Evolutionary conservation across 106 monocot genomes (phyloP).

Genomic region (Xerophyta viscosa): DNA sequence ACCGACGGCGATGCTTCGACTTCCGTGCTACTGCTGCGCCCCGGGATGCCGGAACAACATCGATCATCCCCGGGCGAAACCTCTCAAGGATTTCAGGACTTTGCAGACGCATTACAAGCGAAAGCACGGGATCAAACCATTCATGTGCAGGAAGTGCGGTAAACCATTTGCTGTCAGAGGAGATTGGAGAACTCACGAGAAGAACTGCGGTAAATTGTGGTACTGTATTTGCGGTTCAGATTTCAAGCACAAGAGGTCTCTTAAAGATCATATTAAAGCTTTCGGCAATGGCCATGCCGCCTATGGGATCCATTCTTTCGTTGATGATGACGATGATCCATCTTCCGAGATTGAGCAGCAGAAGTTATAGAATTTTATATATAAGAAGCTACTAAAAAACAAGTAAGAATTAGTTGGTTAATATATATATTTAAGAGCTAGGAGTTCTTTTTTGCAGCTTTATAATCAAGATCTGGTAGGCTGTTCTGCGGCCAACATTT

Average conservation of each 20-base stretch:
- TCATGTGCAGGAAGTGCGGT: conserved; percentile 10
- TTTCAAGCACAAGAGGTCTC: conserved; percentile 12
- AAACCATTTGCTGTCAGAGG: conserved; percentile 8
- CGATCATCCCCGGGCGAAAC: conserved; percentile 7
- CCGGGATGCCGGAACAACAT: conserved; percentile 8
- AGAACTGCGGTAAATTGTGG: conserved; percentile 11
- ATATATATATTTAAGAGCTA: background rate
- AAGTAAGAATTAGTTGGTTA: background rate
- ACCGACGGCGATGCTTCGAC: conserved; percentile 8
- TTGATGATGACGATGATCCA: conserved; percentile 6
- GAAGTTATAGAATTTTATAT: background rate
- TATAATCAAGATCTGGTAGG: background rate
- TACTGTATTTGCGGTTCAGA: conserved; percentile 10
- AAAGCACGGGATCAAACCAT: conserved; percentile 12
- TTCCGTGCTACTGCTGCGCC: conserved; percentile 8
- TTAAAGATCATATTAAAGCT: conserved; percentile 9
- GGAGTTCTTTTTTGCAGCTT: background rate
- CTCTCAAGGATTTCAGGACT: conserved; percentile 9
- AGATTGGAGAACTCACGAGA: conserved; percentile 13
- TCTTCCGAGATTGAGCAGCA: conserved; percentile 26
- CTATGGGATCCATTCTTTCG: conserved; percentile 6
- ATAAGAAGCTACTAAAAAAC: too few relatives aligned
- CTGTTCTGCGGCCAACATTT: background rate
- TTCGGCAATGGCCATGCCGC: conserved; percentile 7
- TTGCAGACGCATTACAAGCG: conserved; percentile 9